Evolutionary conservation across 1,284 basidiomycete species (phyloP).

Genomic region (Chalciporus sp.): DNA sequence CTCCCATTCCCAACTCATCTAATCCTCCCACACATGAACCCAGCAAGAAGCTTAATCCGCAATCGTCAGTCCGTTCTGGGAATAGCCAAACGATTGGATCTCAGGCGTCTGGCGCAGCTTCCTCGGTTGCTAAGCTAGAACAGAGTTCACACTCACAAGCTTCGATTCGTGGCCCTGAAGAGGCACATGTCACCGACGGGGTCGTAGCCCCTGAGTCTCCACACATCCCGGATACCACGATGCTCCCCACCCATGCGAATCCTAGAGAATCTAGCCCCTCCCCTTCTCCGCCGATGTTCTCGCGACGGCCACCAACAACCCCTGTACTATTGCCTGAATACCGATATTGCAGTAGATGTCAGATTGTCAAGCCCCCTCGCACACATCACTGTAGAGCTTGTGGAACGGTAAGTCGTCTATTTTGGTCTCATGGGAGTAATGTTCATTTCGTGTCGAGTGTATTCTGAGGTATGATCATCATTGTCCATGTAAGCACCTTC

Average conservation of each 20-base stretch:
- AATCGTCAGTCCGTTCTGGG: constrained; percentile 30
- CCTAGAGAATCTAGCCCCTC: constrained; percentile 1
- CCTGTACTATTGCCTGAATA: constrained; percentile 50
- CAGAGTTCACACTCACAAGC: constrained; percentile 18
- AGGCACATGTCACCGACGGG: constrained; percentile 18
- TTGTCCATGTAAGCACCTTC: constrained; percentile 46
- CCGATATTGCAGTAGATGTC: constrained; percentile 52
- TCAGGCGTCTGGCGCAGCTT: constrained; percentile 10
- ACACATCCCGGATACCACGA: constrained; percentile 4
- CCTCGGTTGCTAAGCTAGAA: constrained; percentile 16
- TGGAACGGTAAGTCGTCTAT: constrained; percentile 44
- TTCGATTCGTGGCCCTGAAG: constrained; percentile 18
- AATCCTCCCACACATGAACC: constrained; percentile 18
- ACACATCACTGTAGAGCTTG: constrained; percentile 67
- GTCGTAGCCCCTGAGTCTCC: constrained; percentile 10
- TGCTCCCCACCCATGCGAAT: constrained; percentile 13
- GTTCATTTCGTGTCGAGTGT: constrained; percentile 40
- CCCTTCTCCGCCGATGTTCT: constrained; percentile 13
- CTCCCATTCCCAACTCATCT: constrained; percentile 18
- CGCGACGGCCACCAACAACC: constrained; percentile 37
- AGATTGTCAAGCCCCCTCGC: constrained; percentile 56
- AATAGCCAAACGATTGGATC: constrained; percentile 15
- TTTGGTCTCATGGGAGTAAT: neutral
- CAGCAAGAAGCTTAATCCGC: constrained; percentile 11
- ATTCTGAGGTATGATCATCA: constrained; percentile 67